phyloP scores from a whole-genome alignment of 169 alveolate species.

The Plasmodium sp. region DNA sequence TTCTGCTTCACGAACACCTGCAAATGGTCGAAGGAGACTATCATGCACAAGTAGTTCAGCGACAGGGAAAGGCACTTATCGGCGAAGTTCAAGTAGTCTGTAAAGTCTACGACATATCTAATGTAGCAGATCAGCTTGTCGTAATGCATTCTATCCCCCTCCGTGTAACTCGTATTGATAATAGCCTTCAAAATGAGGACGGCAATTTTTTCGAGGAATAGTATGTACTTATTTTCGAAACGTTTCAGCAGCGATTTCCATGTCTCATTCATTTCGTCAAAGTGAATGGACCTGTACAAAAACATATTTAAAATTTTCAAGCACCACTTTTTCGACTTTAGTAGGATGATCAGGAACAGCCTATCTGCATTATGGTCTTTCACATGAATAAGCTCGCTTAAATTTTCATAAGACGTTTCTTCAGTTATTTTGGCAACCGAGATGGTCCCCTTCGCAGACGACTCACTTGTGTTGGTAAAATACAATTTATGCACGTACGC shows the following conservation, averaged over 20 bases:
- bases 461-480: slow-evolving; percentile 13
- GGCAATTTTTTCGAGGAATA: slow-evolving; percentile 51
- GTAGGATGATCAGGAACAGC: slow-evolving; percentile 7
- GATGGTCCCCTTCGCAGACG: neutral
- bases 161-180: slow-evolving; percentile 39
- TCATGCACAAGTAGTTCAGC: slow-evolving; percentile 42
- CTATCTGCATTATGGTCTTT: slow-evolving; percentile 21
- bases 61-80: slow-evolving; percentile 51
- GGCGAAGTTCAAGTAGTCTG: slow-evolving; percentile 43
- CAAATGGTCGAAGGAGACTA: slow-evolving; percentile 27
- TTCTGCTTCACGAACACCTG: slow-evolving; percentile 55
- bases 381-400: slow-evolving; percentile 29
- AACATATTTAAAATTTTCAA: slow-evolving; percentile 57
- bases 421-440: slow-evolving; percentile 63
- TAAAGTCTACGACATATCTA: slow-evolving; percentile 28
- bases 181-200: slow-evolving; percentile 44
- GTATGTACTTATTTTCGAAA: slow-evolving; percentile 55
- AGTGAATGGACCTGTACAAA: slow-evolving; percentile 58
- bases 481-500: slow-evolving; percentile 47
- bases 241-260: slow-evolving; percentile 37
- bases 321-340: slow-evolving; percentile 64
- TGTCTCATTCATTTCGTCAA: slow-evolving; percentile 59
- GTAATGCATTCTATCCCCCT: slow-evolving; percentile 29
- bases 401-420: slow-evolving; percentile 63
- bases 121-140: slow-evolving; percentile 27